Evolutionary conservation across 1,284 basidiomycete genomes (phyloP), one percentile per base, ranked within the genome.

Genomic region (Apiotrichum domesticum): DNA sequence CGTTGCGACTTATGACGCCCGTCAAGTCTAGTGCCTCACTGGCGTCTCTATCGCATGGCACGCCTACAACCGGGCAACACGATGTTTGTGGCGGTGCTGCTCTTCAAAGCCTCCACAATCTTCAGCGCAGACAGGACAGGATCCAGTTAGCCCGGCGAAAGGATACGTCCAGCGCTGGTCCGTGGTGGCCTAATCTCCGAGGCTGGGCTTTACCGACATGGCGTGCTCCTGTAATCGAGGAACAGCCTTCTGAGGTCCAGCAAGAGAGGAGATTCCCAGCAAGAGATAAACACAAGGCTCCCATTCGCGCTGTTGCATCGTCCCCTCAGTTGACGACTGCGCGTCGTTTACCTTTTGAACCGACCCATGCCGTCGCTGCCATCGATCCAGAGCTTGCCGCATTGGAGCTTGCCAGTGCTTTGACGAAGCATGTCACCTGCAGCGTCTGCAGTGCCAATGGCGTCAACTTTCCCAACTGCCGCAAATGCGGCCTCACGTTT

Each of bases 381-480:
- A 71, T 71, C n/a, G 71, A 75, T 51, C 70, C 70, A 0, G 64
- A 61, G 14, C 59, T 75, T 4, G 70, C 71, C 0, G 69, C 66
- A 13, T 66, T 67, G 4, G 72, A 75, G 53, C 58, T 72, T 13
- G 61, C 66, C 9, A 65, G 62, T 13, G 63, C 69, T 1, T 50
- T 75, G 54, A 75, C 73, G 2, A 73, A 73, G 48, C 67, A 72
- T 46, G 66, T 70, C 11, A 57, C 51, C 7, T 75, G 73, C 55
- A 64, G 65, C 6, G 71, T 75, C 2, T 75, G 73, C 55, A 56
- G 52, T 7, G 63, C 64, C 7, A 55, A 63, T 9, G 73, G 73
- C 2, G 65, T 74, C 46, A 75, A 75, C 56, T 74, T 73, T 44
- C 73, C 73, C 14, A 69, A 71, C 54, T 75, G 73, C 45, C 63